Conservation (phyloP, 768 basidiomycete species). For the Phallus indusiatus region DNA sequence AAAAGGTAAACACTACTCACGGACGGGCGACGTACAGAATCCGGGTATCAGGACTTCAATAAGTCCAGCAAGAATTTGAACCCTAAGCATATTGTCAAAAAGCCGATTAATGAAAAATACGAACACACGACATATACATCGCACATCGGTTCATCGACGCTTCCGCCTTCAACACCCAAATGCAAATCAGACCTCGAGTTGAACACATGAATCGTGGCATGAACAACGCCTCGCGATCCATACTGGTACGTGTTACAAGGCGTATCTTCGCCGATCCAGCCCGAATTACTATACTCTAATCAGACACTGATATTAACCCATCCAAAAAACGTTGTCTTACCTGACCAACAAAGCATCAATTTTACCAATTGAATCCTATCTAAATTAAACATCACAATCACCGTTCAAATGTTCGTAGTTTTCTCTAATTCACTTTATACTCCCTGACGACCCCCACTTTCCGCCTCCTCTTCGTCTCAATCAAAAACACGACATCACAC, state of each 20-base stretch:
- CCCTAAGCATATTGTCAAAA: constrained; percentile 33
- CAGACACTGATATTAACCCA: neutral
- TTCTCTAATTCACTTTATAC: constrained; percentile 55
- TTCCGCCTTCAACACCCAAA: constrained; percentile 91
- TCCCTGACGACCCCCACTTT: constrained; percentile 80
- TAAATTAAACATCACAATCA: no score
- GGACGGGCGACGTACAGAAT: constrained; percentile 56
- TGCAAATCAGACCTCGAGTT: constrained; percentile 76
- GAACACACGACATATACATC: constrained; percentile 56
- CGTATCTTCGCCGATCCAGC: constrained; percentile 88
- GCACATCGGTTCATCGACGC: constrained; percentile 78
- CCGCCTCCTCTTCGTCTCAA: constrained; percentile 99
- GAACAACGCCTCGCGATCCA: constrained; percentile 89
- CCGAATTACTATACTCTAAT: constrained; percentile 64
- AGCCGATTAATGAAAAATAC: neutral
- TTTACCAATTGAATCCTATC: constrained; percentile 70
- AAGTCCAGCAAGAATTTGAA: constrained; percentile 67
- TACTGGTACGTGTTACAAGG: constrained; percentile 97
- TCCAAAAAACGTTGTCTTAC: constrained; percentile 25
- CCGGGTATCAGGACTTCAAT: constrained; percentile 60
- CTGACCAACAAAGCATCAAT: constrained; percentile 90
- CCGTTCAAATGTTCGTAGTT: no score
- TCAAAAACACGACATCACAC: constrained; percentile 79
- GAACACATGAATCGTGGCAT: constrained; percentile 69
- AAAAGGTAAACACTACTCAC: neutral